phyloP scores from a whole-genome alignment of 129 eudicot genomes.

The Apium graveolens region DNA sequence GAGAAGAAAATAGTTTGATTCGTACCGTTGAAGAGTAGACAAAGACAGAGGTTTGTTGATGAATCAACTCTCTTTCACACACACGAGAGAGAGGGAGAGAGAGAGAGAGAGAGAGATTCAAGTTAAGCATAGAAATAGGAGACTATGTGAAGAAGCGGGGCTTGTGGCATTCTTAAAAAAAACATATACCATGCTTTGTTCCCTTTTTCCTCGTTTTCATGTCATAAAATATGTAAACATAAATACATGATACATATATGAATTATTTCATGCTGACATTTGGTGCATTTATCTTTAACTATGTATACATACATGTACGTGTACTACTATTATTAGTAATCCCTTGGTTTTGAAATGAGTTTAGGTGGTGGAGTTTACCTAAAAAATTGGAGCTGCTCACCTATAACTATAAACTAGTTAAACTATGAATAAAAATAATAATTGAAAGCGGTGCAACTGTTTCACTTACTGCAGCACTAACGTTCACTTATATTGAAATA shows the following conservation, averaged over 20 bases:
- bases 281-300: not conserved
- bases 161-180: constrained; percentile 7
- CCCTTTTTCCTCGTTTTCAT: not conserved
- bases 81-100: not conserved
- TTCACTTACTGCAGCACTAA: not conserved
- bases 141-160: constrained; percentile 26
- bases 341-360: not conserved
- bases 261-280: not conserved
- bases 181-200: not conserved
- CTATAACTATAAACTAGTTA: not conserved
- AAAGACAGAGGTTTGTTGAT: constrained; percentile 10
- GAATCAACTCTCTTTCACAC: not conserved
- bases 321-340: too few relatives aligned
- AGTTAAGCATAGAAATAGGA: constrained; percentile 22
- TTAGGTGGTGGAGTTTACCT: not conserved
- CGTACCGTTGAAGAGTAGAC: constrained; percentile 17
- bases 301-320: too few relatives aligned
- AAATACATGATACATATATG: too few relatives aligned
- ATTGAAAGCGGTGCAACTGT: not conserved
- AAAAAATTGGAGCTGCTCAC: not conserved
- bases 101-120: not conserved
- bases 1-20: constrained; percentile 6
- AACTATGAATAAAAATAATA: not conserved
- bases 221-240: not conserved
- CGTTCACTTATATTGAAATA: not conserved